A percentile compares a stretch with the other conserved stretches of the same genome.
Conservation (phyloP, 495 filamentous ascomycete genomes). For the Penicillium cosmopolitanum region DNA sequence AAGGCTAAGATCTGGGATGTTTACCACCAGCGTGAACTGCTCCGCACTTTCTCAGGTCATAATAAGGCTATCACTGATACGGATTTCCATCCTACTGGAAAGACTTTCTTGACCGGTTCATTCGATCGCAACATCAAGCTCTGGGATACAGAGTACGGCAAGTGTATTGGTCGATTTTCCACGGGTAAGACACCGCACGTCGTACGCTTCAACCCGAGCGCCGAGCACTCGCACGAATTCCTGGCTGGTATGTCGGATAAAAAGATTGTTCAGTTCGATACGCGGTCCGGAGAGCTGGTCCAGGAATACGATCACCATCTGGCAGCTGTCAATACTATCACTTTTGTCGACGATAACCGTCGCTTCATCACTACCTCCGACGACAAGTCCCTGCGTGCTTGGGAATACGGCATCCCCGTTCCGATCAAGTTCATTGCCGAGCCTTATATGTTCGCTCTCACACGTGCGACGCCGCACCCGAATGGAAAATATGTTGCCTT, state of each 20-base stretch:
- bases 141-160: slow-evolving; percentile 96
- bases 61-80: slow-evolving; percentile 88
- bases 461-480: slow-evolving; percentile 78
- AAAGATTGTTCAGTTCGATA: slow-evolving; percentile 98
- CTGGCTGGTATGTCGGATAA: slow-evolving; percentile 96
- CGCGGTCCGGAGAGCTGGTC: slow-evolving; percentile 76
- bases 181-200: slow-evolving; percentile 95
- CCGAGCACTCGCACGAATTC: slow-evolving; percentile 83
- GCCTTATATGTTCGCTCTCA: slow-evolving; percentile 94
- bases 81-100: slow-evolving; percentile 81
- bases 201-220: slow-evolving; percentile 84
- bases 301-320: slow-evolving; percentile 99
- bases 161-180: slow-evolving; percentile 82
- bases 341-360: slow-evolving; percentile 91
- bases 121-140: slow-evolving; percentile 95
- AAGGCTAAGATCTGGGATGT: slow-evolving; percentile 96
- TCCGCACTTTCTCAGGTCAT: slow-evolving; percentile 90
- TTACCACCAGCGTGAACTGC: slow-evolving; percentile 82
- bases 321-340: slow-evolving; percentile 96
- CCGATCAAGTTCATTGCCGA: slow-evolving; percentile 90
- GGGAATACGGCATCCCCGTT: slow-evolving; percentile 97
- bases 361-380: slow-evolving; percentile 98
- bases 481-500: slow-evolving; percentile 91
- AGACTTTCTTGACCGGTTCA: slow-evolving; percentile 84
- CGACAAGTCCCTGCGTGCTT: slow-evolving; percentile 92